Percentiles rank a stretch among this genome's conserved stretches.
These are phyloP conservation scores for Diaporthe caulivora DNA, from an alignment of 2,329 filamentous ascomycete genomes.

Conservation along the genomic window DNA sequence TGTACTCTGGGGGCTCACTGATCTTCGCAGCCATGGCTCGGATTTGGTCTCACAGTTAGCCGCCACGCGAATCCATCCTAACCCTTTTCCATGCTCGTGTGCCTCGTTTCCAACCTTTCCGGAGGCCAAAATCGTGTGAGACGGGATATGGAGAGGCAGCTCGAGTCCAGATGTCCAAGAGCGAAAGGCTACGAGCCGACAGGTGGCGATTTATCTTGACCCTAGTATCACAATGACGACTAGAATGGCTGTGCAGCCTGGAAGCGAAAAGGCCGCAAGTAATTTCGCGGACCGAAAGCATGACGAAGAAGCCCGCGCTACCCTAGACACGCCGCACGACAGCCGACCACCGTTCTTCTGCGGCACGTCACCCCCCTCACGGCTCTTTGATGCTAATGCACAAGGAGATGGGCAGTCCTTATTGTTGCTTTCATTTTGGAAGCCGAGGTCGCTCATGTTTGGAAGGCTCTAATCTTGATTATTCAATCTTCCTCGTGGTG, in stretches of 20 bases:
- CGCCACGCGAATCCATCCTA: conserved; percentile 18
- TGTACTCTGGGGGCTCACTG: conserved; percentile 37
- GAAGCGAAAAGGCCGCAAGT: not conserved
- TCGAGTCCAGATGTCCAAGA: not conserved
- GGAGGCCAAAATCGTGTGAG: not conserved
- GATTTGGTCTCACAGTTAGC: conserved; percentile 34
- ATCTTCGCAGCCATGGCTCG: conserved; percentile 40
- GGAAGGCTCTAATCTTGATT: not conserved
- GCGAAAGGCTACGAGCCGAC: not conserved
- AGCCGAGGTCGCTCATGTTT: not conserved
- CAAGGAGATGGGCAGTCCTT: too few species aligned
- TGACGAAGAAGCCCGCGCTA: not conserved
- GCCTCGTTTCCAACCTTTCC: not conserved
- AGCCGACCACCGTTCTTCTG: not conserved
- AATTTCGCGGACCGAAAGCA: not conserved
- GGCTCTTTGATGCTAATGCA: not conserved
- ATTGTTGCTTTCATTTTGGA: too few species aligned
- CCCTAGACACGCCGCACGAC: not conserved
- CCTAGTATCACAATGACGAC: not conserved
- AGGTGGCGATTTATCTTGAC: not conserved
- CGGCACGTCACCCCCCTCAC: not conserved
- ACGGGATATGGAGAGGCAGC: not conserved
- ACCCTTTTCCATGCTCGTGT: not conserved
- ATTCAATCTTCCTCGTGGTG: not conserved
- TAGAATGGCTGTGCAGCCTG: not conserved